Evolutionary conservation across 306 rosid genomes (phyloP), one percentile per base, ranked within the genome.

Genomic region (Corylus heterophylla): DNA sequence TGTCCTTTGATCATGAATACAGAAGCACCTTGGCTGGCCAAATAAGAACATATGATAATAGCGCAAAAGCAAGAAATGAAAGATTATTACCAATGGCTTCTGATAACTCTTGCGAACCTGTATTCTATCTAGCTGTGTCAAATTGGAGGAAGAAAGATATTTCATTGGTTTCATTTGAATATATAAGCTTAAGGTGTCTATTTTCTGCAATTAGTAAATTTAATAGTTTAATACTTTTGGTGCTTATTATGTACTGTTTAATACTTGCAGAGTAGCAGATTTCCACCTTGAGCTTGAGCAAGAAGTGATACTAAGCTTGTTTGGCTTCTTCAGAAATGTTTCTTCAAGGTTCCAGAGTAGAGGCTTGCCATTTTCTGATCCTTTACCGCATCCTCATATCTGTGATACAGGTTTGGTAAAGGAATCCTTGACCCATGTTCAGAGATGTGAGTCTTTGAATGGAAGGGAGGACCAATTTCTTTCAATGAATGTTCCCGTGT

Each of bases 131-230:
- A 37, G 91, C 89, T 39, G 88, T 90, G 73, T 95, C 98, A 13
- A 95, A 95, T 80, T 94, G 98, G 98, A 89, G 93, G 87, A 95
- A 95, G 90, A 90, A 88, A 80, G 98, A 95, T 83, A 84, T 82
- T 75, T 88, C 94, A 55, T 83, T 95, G 81, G 90, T 95, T 83
- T 92, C 98, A 56, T 92, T 92, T 84, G 98, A 92, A 83, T 85
- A 87, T 85, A 86, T 95, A 85, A 86, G 85, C 89, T 80, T 95
- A 87, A 91, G 98, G 98, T 95, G 66, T 76, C 14, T 70, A 66
- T 83, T 81, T 70, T 20, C 76, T 70, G 66, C 73, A 52, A 61
- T 79, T 76, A 50, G 61, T 86, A 74, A 44, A 27, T 73, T 78
- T 50, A 55, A 20, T 29, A 72, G 79, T 54, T 69, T 48, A 47